Conservation (phyloP, 768 basidiomycete species). For the Pisolithus marmoratus region DNA sequence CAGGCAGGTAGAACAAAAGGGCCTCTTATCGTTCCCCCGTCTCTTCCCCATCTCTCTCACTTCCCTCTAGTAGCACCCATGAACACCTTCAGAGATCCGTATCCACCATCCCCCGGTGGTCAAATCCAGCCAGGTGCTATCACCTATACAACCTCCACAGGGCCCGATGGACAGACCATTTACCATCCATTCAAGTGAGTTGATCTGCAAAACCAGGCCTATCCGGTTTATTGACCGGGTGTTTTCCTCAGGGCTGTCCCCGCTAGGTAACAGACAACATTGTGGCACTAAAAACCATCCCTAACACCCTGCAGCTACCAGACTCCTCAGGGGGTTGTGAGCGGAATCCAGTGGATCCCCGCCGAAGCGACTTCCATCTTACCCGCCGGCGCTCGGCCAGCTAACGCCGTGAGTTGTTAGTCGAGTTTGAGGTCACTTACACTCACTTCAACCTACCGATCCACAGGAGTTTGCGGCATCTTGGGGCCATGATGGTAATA, state of each 20-base stretch:
- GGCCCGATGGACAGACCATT: constrained; percentile 52
- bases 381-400: constrained; percentile 57
- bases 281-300: not conserved
- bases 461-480: constrained; percentile 54
- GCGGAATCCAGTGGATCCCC: constrained; percentile 60
- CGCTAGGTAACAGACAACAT: constrained; percentile 49
- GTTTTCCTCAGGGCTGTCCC: constrained; percentile 54
- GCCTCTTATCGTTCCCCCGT: constrained; percentile 9
- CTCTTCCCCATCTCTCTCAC: constrained; percentile 1
- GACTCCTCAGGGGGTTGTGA: constrained; percentile 60
- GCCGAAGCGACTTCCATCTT: constrained; percentile 60
- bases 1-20: constrained; percentile 7
- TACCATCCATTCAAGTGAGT: constrained; percentile 76
- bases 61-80: constrained; percentile 12
- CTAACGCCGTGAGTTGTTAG: constrained; percentile 40
- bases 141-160: constrained; percentile 64
- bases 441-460: not conserved
- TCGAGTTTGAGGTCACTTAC: constrained; percentile 5
- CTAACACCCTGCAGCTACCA: constrained; percentile 50
- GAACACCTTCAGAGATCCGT: constrained; percentile 24
- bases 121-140: constrained; percentile 63
- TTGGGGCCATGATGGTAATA: constrained; percentile 45
- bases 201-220: not conserved
- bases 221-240: constrained; percentile 10
- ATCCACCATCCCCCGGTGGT: constrained; percentile 24